Percentiles rank a stretch among this genome's conserved stretches.
These are phyloP conservation scores for Talinum fruticosum DNA, from an alignment of 148 eudicot species.

Conservation along the genomic window DNA sequence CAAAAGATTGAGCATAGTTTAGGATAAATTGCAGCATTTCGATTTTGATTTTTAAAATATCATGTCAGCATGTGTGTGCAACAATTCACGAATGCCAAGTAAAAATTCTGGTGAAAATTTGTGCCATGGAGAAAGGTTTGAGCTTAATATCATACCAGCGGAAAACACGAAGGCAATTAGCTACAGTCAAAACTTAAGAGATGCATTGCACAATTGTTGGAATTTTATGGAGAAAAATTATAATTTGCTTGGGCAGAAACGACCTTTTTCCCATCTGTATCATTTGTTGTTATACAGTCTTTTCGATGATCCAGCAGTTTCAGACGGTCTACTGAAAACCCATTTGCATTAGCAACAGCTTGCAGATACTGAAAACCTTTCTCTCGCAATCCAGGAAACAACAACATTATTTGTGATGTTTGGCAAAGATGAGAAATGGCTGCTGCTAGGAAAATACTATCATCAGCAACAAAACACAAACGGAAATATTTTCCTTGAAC, in stretches of 20 bases:
- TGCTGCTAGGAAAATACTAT: constrained; percentile 70
- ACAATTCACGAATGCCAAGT: not conserved
- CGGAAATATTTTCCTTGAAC: constrained; percentile 43
- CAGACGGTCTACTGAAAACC: constrained; percentile 46
- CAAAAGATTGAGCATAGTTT: too few relatives aligned
- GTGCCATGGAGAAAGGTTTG: not conserved
- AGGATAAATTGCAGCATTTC: too few relatives aligned
- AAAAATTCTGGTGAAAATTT: not conserved
- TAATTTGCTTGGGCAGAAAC: not conserved
- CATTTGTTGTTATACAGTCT: constrained; percentile 34
- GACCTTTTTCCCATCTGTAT: constrained; percentile 55
- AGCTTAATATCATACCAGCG: not conserved
- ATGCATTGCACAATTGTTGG: not conserved
- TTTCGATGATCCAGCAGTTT: constrained; percentile 42
- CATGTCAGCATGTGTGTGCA: not conserved
- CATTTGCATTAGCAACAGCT: constrained; percentile 58
- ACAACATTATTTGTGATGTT: constrained; percentile 47
- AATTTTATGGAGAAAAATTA: not conserved
- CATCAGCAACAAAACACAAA: constrained; percentile 72
- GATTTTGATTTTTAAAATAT: too few relatives aligned
- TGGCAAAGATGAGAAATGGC: constrained; percentile 58
- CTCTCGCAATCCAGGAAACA: constrained; percentile 67
- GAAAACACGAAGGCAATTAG: not conserved
- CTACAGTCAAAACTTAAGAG: not conserved
- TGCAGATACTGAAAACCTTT: constrained; percentile 62